Percentiles rank a stretch among this genome's conserved stretches.
Evolutionary conservation across 75 land plant species (phyloP).

Genomic region (Selaginella tamariscina): DNA sequence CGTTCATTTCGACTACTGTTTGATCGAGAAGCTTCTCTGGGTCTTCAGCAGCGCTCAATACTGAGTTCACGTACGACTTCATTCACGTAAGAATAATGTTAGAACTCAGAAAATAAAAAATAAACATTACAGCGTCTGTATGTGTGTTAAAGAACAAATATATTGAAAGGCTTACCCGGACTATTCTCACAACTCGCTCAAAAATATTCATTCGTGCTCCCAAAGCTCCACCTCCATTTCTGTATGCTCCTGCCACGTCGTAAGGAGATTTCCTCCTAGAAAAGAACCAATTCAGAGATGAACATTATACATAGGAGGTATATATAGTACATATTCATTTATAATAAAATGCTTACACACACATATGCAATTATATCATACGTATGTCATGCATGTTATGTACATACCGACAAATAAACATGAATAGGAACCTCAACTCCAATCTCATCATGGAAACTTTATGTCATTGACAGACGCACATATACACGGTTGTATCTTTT

Average conservation of each 20-base stretch:
- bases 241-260: conserved; percentile 6
- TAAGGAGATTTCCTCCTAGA: background rate
- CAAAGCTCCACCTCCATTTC: conserved; percentile 51
- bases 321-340: too few relatives aligned
- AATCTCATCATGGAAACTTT: too few relatives aligned
- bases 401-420: too few relatives aligned
- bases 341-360: too few relatives aligned
- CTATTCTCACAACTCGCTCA: conserved; percentile 77
- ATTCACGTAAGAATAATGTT: too few relatives aligned
- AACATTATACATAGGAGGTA: too few relatives aligned
- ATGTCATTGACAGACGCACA: too few relatives aligned
- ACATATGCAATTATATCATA: too few relatives aligned
- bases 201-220: conserved; percentile 69
- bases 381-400: too few relatives aligned
- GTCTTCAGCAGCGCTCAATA: conserved; percentile 83
- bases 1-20: conserved; percentile 95
- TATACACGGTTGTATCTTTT: too few relatives aligned
- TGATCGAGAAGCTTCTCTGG: conserved; percentile 99
- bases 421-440: too few relatives aligned
- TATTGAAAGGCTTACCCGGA: conserved; percentile 38
- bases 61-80: conserved; percentile 96
- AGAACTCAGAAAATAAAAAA: too few relatives aligned
- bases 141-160: background rate
- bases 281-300: background rate
- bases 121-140: background rate